Base-by-base conservation (phyloP, 495 filamentous ascomycete genomes). In the Neurospora sp. region DNA sequence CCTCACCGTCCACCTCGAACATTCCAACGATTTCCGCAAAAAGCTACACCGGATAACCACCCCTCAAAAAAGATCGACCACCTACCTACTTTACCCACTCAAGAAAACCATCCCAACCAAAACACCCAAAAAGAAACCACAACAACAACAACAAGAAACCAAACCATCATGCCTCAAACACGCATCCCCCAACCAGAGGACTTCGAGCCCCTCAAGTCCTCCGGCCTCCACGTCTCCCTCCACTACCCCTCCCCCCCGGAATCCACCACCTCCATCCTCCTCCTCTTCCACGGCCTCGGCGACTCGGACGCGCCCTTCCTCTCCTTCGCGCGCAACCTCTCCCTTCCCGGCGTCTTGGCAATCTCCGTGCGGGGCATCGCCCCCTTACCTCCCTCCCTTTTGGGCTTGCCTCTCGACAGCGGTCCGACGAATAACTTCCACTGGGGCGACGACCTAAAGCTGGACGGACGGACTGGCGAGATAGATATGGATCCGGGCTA, bases 281-380 rank as follows among this genome's bases (percentile, higher is more conserved):
- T 98, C 79, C 88, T 98, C 69, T 89, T 98, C 53, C 95, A 99
- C 82, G 94, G 95, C 71, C 87, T 98, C 3, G 96, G 96, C 40
- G 95, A 98, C 80, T 89, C 87, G 17, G 85, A 91, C 45, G 73
- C 77, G 3, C 83, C 90, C 14, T 97, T 97, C 83, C 85, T 89
- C 69, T 74, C 81, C n/a, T 90, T 98, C 73, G 93, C 88, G 44
- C 82, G 82, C n/a, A 88, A 89, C 74, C 81, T 98, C n/a, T 80
- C 86, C 53, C 89, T 98, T 14, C 93, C 94, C 0, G 92, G 94
- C 77, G 96, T 96, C 53, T 86, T 88, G 39, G 87, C 89, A 76
- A 85, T 99, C 41, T 88, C 93, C 4, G 79, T 98, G 37, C 91
- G 90, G 78, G 96, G 89, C 0, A 89, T 91, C 0, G 84, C 81